Conservation (phyloP, 2,329 filamentous ascomycete genomes). For the Paecilomyces sp. region DNA sequence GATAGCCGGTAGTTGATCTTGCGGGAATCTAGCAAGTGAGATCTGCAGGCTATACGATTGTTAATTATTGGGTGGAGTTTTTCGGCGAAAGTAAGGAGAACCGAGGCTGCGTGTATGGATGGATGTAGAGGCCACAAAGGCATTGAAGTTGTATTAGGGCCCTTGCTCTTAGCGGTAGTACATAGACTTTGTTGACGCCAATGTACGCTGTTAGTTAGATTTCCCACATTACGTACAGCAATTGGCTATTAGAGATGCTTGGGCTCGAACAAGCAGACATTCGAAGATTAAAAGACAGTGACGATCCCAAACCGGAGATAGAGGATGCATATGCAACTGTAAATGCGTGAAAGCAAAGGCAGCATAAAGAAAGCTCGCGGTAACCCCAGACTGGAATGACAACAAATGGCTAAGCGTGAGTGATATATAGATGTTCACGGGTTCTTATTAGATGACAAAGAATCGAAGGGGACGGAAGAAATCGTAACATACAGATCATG, state of each 20-base stretch:
- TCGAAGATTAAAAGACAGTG: no score
- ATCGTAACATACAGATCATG: not conserved
- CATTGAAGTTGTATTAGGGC: no score
- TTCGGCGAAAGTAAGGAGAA: not conserved
- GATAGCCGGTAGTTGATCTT: not conserved
- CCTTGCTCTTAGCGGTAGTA: no score
- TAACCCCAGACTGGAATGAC: not conserved
- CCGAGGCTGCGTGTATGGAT: not conserved
- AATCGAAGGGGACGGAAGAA: not conserved
- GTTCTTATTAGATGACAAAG: not conserved
- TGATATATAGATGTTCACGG: not conserved
- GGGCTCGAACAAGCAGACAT: no score
- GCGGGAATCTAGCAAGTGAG: not conserved
- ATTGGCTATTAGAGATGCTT: no score
- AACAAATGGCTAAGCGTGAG: not conserved
- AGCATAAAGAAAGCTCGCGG: not conserved
- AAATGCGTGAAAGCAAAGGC: not conserved
- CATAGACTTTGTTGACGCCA: no score
- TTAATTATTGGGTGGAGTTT: not conserved
- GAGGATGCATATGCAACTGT: not conserved
- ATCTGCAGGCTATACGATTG: not conserved
- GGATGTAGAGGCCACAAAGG: no score
- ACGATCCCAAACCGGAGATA: no score
- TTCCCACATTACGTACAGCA: no score
- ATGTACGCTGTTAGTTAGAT: no score